These are phyloP conservation scores for Taiozyma sp. DNA, from an alignment of 1,139 yeast species.

Conservation along the genomic window DNA sequence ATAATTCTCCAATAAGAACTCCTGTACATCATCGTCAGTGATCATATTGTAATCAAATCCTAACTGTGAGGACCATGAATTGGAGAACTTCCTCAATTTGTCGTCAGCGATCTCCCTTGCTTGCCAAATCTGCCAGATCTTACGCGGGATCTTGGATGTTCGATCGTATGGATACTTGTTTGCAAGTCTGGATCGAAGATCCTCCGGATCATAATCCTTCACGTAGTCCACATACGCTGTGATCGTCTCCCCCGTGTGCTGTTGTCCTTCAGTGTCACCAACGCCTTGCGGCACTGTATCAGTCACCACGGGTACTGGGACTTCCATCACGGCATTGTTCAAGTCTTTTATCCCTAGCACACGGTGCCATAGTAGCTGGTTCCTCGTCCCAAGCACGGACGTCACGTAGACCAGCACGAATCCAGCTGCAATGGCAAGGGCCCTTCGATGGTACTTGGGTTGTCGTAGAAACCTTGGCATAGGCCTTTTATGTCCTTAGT, in stretches of 20 bases:
- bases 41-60: slow-evolving; percentile 65
- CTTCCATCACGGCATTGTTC: not conserved
- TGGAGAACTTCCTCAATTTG: slow-evolving; percentile 8
- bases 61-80: slow-evolving; percentile 14
- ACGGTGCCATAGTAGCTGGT: not conserved
- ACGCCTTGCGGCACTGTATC: not conserved
- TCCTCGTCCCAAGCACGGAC: not conserved
- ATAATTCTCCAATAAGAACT: slow-evolving; percentile 54
- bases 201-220: slow-evolving; percentile 2
- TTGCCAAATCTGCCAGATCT: slow-evolving; percentile 21
- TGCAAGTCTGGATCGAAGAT: slow-evolving; percentile 8
- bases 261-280: not conserved
- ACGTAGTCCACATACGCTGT: slow-evolving; percentile 1
- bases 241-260: not conserved
- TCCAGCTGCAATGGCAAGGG: not conserved
- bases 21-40: slow-evolving; percentile 63
- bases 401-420: not conserved
- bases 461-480: not conserved
- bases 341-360: not conserved
- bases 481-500: too few relatives aligned
- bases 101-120: slow-evolving; percentile 8
- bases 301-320: not conserved
- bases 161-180: slow-evolving; percentile 13
- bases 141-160: slow-evolving; percentile 13
- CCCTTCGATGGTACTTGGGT: not conserved